phyloP scores from a whole-genome alignment of 371 early-diverging fungal genomes.

The Rhizopus stolonifer region DNA sequence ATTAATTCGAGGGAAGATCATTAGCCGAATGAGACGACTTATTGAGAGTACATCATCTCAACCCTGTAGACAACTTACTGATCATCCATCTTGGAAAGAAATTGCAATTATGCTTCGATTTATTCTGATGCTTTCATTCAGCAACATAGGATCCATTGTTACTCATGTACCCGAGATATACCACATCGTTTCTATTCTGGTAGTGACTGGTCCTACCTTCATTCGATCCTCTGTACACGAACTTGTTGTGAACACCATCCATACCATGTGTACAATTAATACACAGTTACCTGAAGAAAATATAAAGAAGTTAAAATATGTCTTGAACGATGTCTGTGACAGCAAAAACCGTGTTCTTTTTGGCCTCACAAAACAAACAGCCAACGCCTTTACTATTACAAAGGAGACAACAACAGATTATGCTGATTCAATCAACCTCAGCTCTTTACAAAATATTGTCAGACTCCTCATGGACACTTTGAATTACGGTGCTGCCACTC shows the following conservation, averaged over 20 bases:
- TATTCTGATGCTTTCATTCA: conserved; percentile 86
- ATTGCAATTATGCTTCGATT: conserved; percentile 86
- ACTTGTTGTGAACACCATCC: conserved; percentile 88
- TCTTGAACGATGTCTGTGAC: conserved; percentile 74
- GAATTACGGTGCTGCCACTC: conserved; percentile 70
- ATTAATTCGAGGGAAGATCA: conserved; percentile 80
- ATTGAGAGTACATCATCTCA: conserved; percentile 71
- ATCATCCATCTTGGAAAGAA: conserved; percentile 85
- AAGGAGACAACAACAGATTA: conserved; percentile 66
- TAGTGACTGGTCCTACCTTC: conserved; percentile 81
- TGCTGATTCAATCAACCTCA: conserved; percentile 66
- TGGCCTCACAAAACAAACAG: conserved; percentile 72
- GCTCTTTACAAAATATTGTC: conserved; percentile 78
- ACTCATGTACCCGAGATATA: conserved; percentile 86
- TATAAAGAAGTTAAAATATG: conserved; percentile 55
- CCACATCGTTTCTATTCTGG: conserved; percentile 79
- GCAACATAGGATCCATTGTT: conserved; percentile 62
- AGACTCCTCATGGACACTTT: conserved; percentile 78
- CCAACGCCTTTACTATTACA: conserved; percentile 71
- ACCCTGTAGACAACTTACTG: conserved; percentile 67
- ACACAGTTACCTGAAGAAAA: conserved; percentile 59
- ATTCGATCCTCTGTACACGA: conserved; percentile 88
- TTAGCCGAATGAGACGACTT: conserved; percentile 76
- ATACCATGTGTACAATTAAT: conserved; percentile 74
- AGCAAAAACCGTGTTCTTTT: conserved; percentile 77